Evolutionary conservation across 1,139 yeast genomes (phyloP).

Genomic region (Blastobotrys capitulatus): DNA sequence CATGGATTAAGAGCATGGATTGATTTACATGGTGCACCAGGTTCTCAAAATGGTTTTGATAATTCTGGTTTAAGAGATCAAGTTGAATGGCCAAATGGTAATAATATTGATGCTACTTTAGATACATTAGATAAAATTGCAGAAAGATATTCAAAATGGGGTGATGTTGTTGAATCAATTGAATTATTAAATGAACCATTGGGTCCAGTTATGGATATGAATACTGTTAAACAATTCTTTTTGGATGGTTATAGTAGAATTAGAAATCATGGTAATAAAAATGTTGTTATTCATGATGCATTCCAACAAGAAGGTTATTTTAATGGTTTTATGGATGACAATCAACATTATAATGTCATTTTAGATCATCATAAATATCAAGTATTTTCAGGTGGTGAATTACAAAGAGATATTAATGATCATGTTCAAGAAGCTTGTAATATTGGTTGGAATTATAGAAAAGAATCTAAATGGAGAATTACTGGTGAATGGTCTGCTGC

Average conservation of each 20-base stretch:
- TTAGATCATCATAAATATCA: constrained; percentile 92
- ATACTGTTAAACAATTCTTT: constrained; percentile 53
- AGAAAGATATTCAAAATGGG: constrained; percentile 59
- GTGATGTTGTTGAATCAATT: constrained; percentile 76
- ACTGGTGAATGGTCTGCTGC: constrained; percentile 96
- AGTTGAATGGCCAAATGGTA: constrained; percentile 44
- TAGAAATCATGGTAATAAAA: constrained; percentile 43
- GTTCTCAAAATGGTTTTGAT: constrained; percentile 97
- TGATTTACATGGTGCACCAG: constrained; percentile 94
- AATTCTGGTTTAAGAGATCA: constrained; percentile 82
- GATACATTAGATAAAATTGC: constrained; percentile 42
- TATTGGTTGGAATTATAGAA: constrained; percentile 47
- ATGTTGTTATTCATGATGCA: constrained; percentile 64
- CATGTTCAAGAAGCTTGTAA: constrained; percentile 60
- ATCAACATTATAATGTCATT: constrained; percentile 56
- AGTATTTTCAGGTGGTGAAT: constrained; percentile 64
- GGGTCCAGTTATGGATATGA: constrained; percentile 60
- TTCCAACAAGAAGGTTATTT: constrained; percentile 59
- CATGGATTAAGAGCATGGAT: constrained; percentile 74
- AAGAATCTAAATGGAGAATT: constrained; percentile 68
- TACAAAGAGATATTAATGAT: constrained; percentile 50
- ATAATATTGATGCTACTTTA: constrained; percentile 49
- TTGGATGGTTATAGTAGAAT: constrained; percentile 48
- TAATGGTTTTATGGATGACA: constrained; percentile 46
- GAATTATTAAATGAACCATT: constrained; percentile 88